A percentile compares a stretch with the other conserved stretches of the same genome.
Conservation (phyloP, 225 moss, liverwort and hornwort genomes). For the Pseudoscleropodium purum region DNA sequence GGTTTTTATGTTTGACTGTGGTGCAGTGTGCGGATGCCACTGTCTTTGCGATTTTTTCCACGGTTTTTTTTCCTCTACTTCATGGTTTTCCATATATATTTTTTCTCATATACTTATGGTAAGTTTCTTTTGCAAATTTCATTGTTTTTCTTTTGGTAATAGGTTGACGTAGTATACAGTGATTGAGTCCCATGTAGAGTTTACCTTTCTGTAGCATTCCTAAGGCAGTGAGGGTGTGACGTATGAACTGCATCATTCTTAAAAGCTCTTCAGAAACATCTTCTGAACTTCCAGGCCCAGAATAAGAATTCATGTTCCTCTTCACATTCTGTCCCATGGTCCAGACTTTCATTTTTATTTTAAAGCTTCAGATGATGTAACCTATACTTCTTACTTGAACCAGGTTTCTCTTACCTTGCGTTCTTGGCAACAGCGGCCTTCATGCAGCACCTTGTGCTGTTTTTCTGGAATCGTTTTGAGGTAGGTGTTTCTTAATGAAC, state of each 20-base stretch:
- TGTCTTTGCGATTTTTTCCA: constrained; percentile 90
- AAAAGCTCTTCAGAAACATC: not conserved
- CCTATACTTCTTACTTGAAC: not conserved
- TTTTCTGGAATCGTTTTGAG: constrained; percentile 99
- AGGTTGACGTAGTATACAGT: constrained; percentile 19
- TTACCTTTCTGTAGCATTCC: not conserved
- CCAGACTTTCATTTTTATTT: not conserved
- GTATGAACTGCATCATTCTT: not conserved
- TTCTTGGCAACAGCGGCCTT: constrained; percentile 88
- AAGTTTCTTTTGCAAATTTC: constrained; percentile 13
- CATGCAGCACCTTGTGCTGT: constrained; percentile 95
- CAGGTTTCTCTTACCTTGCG: constrained; percentile 94
- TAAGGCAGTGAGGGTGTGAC: not conserved
- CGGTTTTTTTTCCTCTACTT: constrained; percentile 97
- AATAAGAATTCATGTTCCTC: not conserved
- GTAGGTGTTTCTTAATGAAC: constrained; percentile 14
- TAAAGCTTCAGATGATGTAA: not conserved
- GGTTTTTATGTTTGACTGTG: not conserved
- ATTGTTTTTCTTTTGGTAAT: constrained; percentile 52
- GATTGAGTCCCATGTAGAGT: not conserved
- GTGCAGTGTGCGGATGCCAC: constrained; percentile 59
- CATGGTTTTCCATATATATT: constrained; percentile 95
- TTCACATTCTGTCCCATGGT: not conserved
- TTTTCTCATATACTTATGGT: constrained; percentile 97
- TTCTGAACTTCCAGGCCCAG: not conserved